Percentiles rank a stretch among this genome's conserved stretches.
Evolutionary conservation across 768 basidiomycete species (phyloP).

Genomic region (Lactarius indigo): DNA sequence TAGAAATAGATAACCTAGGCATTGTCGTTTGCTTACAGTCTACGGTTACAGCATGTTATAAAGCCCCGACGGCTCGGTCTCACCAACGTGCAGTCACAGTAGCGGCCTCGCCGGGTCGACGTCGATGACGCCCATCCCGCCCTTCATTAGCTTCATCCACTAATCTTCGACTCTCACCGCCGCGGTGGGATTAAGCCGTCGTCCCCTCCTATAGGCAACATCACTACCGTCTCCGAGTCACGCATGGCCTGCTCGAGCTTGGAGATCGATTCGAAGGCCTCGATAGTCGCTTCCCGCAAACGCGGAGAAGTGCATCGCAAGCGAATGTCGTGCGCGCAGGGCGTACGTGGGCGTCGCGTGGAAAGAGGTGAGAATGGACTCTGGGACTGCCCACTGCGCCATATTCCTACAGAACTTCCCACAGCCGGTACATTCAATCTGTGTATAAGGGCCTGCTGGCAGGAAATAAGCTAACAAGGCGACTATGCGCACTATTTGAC

Average conservation of each 20-base stretch:
- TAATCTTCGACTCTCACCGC: slow-evolving; percentile 30
- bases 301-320: slow-evolving; percentile 45
- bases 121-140: slow-evolving; percentile 37
- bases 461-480: no score
- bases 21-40: no score
- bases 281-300: slow-evolving; percentile 41
- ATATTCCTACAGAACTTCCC: no score
- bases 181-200: background rate
- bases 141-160: slow-evolving; percentile 33
- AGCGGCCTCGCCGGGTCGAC: slow-evolving; percentile 34
- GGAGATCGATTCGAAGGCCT: slow-evolving; percentile 39
- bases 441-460: no score
- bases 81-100: slow-evolving; percentile 33
- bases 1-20: no score
- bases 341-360: slow-evolving; percentile 44
- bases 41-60: no score
- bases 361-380: slow-evolving; percentile 31
- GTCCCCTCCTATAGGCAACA: background rate
- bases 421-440: no score
- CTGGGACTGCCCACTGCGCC: no score
- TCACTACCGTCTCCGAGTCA: slow-evolving; percentile 28
- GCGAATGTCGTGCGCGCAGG: slow-evolving; percentile 36
- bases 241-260: slow-evolving; percentile 37
- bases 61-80: background rate
- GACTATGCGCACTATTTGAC: no score